Evolutionary conservation across 176 grass and related monocot species (phyloP).

Genomic region (Triticum monococcum): DNA sequence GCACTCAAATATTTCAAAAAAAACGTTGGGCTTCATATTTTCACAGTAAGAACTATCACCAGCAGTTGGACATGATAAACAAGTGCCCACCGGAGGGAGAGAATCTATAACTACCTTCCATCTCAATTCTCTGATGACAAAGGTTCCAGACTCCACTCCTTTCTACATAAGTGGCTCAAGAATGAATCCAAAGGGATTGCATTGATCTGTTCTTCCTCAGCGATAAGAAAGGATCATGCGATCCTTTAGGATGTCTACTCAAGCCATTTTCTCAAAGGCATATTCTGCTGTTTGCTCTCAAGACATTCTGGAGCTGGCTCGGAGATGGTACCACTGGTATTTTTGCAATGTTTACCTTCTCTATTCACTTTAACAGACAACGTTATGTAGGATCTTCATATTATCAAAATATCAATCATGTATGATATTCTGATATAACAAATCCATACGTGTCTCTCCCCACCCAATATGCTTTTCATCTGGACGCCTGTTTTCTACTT

Average conservation of each 20-base stretch:
- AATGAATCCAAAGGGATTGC: conserved; percentile 54
- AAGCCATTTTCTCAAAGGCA: not conserved
- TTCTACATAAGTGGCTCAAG: conserved; percentile 21
- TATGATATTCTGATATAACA: not conserved
- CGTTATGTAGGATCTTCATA: not conserved
- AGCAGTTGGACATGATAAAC: not conserved
- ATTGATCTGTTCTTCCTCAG: conserved; percentile 30
- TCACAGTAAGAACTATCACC: not conserved
- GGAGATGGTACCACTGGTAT: not conserved
- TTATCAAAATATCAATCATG: not conserved
- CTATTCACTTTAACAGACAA: not conserved
- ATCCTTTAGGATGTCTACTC: conserved; percentile 49
- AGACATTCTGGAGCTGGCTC: conserved; percentile 9
- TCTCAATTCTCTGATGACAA: conserved; percentile 1
- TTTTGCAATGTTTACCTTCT: not conserved
- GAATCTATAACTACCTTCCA: conserved; percentile 20
- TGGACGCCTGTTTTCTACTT: not conserved
- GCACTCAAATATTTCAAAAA: not conserved
- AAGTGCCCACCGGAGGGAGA: not conserved
- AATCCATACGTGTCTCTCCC: not conserved
- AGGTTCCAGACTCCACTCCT: not conserved
- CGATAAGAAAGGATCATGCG: conserved; percentile 28
- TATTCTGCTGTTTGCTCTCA: not conserved
- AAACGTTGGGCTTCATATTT: not conserved
- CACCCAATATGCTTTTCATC: not conserved